Evolutionary conservation across 1,284 basidiomycete species (phyloP).

Genomic region (Coriolopsis trogii): DNA sequence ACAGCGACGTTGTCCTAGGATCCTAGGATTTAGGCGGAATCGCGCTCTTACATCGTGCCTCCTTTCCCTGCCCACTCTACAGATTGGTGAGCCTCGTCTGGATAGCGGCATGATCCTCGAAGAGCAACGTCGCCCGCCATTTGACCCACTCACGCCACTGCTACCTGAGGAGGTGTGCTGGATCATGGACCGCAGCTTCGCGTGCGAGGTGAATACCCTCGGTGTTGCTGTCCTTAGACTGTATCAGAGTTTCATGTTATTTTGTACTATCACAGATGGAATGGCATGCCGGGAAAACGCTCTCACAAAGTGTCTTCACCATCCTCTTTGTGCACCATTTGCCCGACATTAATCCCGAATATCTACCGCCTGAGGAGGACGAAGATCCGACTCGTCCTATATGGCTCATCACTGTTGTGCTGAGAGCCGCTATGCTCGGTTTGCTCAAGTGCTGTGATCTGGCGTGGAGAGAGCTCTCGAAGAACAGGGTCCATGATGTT

Average conservation of each 20-base stretch:
- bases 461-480: constrained; percentile 78
- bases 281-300: constrained; percentile 84
- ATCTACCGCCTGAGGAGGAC: constrained; percentile 39
- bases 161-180: constrained; percentile 81
- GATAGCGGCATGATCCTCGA: constrained; percentile 77
- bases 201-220: constrained; percentile 71
- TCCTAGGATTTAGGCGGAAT: too few relatives aligned
- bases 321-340: constrained; percentile 78
- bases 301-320: constrained; percentile 87
- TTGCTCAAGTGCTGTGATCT: constrained; percentile 85
- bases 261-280: constrained; percentile 60
- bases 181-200: constrained; percentile 81
- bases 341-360: constrained; percentile 60
- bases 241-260: constrained; percentile 19
- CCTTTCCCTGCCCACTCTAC: neutral
- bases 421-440: constrained; percentile 73
- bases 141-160: constrained; percentile 68
- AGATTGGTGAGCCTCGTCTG: constrained; percentile 91
- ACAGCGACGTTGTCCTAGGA: constrained; percentile 12
- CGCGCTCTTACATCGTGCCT: neutral
- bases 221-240: constrained; percentile 11
- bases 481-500: constrained; percentile 77
- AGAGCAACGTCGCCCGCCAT: constrained; percentile 48
- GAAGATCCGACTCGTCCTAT: constrained; percentile 48
- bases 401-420: constrained; percentile 68